These are phyloP conservation scores for Beta lomatogona DNA, from an alignment of 179 eudicot genomes.

Conservation along the genomic window DNA sequence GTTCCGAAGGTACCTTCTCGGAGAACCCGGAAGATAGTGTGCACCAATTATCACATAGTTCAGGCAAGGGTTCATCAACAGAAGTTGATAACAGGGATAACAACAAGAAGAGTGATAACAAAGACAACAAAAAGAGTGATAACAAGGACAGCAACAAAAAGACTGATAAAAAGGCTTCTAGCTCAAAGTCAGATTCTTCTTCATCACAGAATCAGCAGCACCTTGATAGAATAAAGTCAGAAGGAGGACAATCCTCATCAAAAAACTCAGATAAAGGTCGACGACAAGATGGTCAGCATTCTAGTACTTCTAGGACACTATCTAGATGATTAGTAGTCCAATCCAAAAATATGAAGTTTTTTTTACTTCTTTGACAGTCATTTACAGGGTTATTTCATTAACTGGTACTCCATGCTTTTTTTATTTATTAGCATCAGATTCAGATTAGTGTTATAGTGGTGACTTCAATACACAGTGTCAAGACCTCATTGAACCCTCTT, in stretches of 20 bases:
- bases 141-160: slow-evolving; percentile 7
- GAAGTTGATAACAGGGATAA: slow-evolving; percentile 16
- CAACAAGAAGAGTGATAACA: slow-evolving; percentile 20
- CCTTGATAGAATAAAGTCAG: slow-evolving; percentile 48
- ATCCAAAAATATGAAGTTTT: slow-evolving; percentile 7
- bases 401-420: slow-evolving; percentile 1
- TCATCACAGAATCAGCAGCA: slow-evolving; percentile 27
- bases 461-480: slow-evolving; percentile 15
- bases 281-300: slow-evolving; percentile 37
- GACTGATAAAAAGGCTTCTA: slow-evolving; percentile 29
- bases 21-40: slow-evolving; percentile 30
- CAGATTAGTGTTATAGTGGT: slow-evolving; percentile 23
- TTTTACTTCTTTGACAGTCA: slow-evolving; percentile 13
- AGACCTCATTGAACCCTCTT: slow-evolving; percentile 19
- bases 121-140: slow-evolving; percentile 15
- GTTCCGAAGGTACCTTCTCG: slow-evolving; percentile 29
- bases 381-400: not conserved
- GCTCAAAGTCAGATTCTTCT: slow-evolving; percentile 25
- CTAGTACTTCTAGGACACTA: slow-evolving; percentile 39
- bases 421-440: slow-evolving; percentile 19
- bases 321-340: slow-evolving; percentile 47
- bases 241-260: slow-evolving; percentile 42
- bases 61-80: slow-evolving; percentile 18
- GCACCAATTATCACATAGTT: slow-evolving; percentile 18
- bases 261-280: slow-evolving; percentile 45